These are phyloP conservation scores for Aphanoascus verrucosus DNA, from an alignment of 2,329 filamentous ascomycete species.

Conservation along the genomic window DNA sequence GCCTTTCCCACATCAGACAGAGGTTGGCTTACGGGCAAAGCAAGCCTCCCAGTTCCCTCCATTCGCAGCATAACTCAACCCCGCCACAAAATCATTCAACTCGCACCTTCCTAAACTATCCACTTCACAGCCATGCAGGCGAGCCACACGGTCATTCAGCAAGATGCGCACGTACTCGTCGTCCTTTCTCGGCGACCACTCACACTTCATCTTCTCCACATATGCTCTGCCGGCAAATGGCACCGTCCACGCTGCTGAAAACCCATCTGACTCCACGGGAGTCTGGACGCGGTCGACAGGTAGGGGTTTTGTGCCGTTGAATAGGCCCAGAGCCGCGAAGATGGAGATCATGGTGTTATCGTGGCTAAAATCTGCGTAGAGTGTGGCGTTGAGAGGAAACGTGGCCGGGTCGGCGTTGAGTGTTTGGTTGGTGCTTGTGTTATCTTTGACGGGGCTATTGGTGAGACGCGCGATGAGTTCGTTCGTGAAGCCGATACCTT, in stretches of 20 bases:
- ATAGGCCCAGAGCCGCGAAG: conserved; percentile 66
- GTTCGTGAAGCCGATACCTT: conserved; percentile 79
- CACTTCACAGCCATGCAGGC: conserved; percentile 57
- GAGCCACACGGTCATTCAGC: conserved; percentile 72
- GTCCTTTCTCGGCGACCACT: conserved; percentile 20
- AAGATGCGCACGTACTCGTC: conserved; percentile 69
- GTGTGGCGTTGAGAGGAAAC: conserved; percentile 57
- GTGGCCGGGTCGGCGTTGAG: conserved; percentile 56
- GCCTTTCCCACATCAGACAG: neutral
- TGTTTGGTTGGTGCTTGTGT: conserved; percentile 67
- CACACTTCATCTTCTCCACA: conserved; percentile 75
- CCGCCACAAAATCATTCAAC: conserved; percentile 59
- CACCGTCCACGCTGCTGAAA: conserved; percentile 65
- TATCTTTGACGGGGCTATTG: conserved; percentile 54
- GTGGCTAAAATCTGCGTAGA: conserved; percentile 88
- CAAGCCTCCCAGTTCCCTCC: conserved; percentile 68
- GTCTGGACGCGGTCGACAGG: conserved; percentile 41
- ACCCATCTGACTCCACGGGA: conserved; percentile 51
- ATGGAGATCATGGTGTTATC: conserved; percentile 78
- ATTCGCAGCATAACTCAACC: conserved; percentile 58
- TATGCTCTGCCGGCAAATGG: conserved; percentile 74
- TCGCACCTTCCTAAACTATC: conserved; percentile 62
- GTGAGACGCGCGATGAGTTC: conserved; percentile 78
- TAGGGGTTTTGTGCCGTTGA: conserved; percentile 52
- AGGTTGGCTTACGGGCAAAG: conserved; percentile 20